Base-by-base conservation (phyloP, 352 stramenopile genomes). In the Phytopythium helicoides region DNA sequence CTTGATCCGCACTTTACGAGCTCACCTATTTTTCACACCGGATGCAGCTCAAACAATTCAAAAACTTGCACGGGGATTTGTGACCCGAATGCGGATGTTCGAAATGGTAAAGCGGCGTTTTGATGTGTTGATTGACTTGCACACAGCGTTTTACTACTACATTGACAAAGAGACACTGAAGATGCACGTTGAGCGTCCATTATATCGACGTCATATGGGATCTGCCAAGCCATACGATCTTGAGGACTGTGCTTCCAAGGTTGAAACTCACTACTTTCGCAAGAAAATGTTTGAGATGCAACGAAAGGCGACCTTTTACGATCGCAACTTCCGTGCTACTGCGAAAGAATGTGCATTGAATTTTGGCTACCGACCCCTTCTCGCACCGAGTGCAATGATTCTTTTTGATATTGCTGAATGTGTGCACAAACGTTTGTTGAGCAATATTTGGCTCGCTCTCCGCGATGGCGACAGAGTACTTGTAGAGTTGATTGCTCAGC, bases 1-100 rank as follows among this genome's bases (percentile, higher is more conserved):
- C 21, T 55, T 91, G 21, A 84, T 89, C 47, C 28, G 44, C 4
- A 38, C 59, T 14, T 58, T 89, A 1, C 28, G 54, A 8, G 7
- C 52, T 21, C 47, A 59, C 16, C 73, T 71, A 10, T 58, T 63
- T 9, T 25, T 75, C 6, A 60, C 65, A 4, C 64, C 69, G 26
- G 77, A 91, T 35, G 77, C 77, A 0, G 73, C 77, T 3, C 76
- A 87, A 36, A 49, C 48, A 0, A 84, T 91, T 50, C 81, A 91
- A 56, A 66, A 67, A n/a, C 55, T 89, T 39, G 62, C 62, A 44
- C 59, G 66, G 21, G 66, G 71, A 6, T 73, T 68, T 3, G 60
- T 81, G 23, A 69, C 66, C 9, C 62, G 76, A 1, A 67, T 66
- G 33, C 55, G 54, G n/a, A 47, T 86, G 9, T 53, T 69, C 9